Evolutionary conservation across 176 grass and related monocot species (phyloP).

Genomic region (Otatea glauca): DNA sequence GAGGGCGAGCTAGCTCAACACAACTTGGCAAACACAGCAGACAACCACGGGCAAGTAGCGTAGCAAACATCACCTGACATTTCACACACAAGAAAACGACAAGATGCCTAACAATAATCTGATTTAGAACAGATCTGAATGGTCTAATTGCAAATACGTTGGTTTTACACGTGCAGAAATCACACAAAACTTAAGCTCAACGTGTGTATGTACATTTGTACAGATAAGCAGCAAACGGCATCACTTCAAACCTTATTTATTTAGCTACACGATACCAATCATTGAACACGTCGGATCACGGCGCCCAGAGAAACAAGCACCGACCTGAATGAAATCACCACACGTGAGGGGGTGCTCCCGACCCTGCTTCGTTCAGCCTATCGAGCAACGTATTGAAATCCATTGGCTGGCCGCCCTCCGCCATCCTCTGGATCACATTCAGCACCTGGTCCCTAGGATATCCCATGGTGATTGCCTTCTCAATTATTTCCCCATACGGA

Average conservation of each 20-base stretch:
- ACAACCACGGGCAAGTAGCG: background rate
- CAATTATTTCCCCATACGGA: constrained; percentile 76
- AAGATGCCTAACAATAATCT: constrained; percentile 7
- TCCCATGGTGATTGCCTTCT: constrained; percentile 91
- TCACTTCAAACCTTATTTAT: constrained; percentile 51
- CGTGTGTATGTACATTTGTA: constrained; percentile 56
- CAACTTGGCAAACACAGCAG: background rate
- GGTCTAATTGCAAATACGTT: constrained; percentile 18
- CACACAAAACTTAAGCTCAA: constrained; percentile 23
- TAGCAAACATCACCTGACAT: constrained; percentile 22
- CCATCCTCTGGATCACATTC: constrained; percentile 71
- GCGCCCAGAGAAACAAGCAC: background rate
- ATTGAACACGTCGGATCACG: background rate
- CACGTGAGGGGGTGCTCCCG: constrained; percentile 48
- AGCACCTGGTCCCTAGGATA: constrained; percentile 80
- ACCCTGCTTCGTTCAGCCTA: constrained; percentile 71
- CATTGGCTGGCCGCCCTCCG: constrained; percentile 63
- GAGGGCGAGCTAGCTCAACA: background rate
- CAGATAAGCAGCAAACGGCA: constrained; percentile 30
- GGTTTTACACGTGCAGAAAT: constrained; percentile 36
- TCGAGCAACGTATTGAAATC: constrained; percentile 94
- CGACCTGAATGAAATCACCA: constrained; percentile 57
- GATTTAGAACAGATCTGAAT: constrained; percentile 21
- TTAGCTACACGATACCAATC: constrained; percentile 40
- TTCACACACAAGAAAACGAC: constrained; percentile 23